A percentile compares a stretch with the other conserved stretches of the same genome.
phyloP scores from a whole-genome alignment of 352 stramenopile genomes.

The Phytopythium delawarense region DNA sequence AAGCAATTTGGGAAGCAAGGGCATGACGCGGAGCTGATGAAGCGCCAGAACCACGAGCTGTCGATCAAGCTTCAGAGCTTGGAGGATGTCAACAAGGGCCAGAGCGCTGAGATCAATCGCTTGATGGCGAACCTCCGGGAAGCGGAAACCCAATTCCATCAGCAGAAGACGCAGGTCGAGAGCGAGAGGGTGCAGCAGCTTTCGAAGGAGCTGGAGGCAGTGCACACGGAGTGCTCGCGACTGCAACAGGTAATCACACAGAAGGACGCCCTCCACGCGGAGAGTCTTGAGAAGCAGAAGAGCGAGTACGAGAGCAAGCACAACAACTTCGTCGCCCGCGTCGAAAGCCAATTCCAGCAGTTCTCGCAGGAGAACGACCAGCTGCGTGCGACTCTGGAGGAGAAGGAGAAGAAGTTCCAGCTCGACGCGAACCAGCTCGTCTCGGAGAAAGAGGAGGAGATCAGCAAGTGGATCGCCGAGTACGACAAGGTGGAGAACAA shows the following conservation, averaged over 20 bases:
- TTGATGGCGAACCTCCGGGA: slow-evolving; percentile 46
- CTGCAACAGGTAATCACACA: slow-evolving; percentile 40
- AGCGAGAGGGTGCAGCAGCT: slow-evolving; percentile 34
- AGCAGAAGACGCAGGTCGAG: slow-evolving; percentile 19
- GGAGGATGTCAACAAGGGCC: slow-evolving; percentile 44
- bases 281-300: slow-evolving; percentile 44
- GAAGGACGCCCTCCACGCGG: slow-evolving; percentile 37
- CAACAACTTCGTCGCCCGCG: slow-evolving; percentile 46
- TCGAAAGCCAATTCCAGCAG: slow-evolving; percentile 44
- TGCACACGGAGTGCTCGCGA: slow-evolving; percentile 36
- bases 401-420: slow-evolving; percentile 36
- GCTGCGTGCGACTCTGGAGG: slow-evolving; percentile 42
- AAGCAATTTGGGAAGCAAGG: slow-evolving; percentile 8
- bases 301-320: slow-evolving; percentile 57
- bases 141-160: slow-evolving; percentile 15
- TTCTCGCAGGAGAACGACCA: slow-evolving; percentile 51
- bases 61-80: slow-evolving; percentile 38
- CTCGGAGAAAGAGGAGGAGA: slow-evolving; percentile 33
- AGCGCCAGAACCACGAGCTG: slow-evolving; percentile 36
- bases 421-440: slow-evolving; percentile 20
- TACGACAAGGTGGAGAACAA: slow-evolving; percentile 41
- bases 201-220: slow-evolving; percentile 26
- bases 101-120: slow-evolving; percentile 49
- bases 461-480: slow-evolving; percentile 46
- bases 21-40: slow-evolving; percentile 26